Evolutionary conservation across 345 rosid species (phyloP), one percentile per base, ranked within the genome.

Genomic region (Excoecaria agallocha): DNA sequence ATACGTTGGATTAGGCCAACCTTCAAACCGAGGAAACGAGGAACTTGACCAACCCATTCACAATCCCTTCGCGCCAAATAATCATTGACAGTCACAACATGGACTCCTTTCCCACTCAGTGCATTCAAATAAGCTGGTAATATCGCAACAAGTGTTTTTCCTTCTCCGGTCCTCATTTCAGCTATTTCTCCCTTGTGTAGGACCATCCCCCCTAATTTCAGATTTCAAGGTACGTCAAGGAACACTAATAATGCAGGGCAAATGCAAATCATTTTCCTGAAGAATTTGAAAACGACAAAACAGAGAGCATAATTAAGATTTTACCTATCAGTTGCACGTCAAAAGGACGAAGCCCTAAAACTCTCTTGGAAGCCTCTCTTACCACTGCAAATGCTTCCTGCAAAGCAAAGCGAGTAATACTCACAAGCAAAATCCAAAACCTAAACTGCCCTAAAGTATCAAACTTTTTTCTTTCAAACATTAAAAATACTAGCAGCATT

Each of bases 11-110:
- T 94, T 79, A 94, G 85, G 87, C 98, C 98, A 88, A 94, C 98
- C 90, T 89, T 92, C 92, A 94, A 78, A 78, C 98, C 98, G 60
- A 94, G 97, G 79, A 94, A 94, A 20, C 98, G 88, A 45, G 97
- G 97, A 84, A 94, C 97, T 85, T 94, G 98, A 61, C 98, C 98
- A 84, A 94, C 97, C 98, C 98, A 94, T 79, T 94, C 98, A 78
- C 97, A 94, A 85, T 94, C 98, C 76, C 97, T 79, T 71, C 98
- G 86, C 35, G 98, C 98, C 41, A 94, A 61, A 87, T 94, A 94
- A 87, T 94, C 98, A 81, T 92, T 94, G 49, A 92, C 97, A 0
- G 98, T 92, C n/a, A 94, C 97, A 72, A 92, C 91, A 82, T 92
- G 97, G 82, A 94, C 98, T 74, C 98, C 97, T 84, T 91, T 92